Conservation (phyloP, 768 basidiomycete species). For the Tricholoma bakamatsutake region DNA sequence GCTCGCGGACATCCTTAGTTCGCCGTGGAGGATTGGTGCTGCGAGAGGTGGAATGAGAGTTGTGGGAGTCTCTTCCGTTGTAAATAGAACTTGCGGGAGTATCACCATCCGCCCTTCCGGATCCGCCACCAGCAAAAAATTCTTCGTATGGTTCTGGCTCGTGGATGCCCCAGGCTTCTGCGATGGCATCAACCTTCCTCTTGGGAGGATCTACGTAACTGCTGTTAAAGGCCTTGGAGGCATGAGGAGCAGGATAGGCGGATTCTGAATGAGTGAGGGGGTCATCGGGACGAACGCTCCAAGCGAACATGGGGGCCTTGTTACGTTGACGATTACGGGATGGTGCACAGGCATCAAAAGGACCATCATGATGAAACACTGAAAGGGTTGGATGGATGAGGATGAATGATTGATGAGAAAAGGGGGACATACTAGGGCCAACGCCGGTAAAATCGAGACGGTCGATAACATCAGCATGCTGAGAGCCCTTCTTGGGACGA, state of each 20-base stretch:
- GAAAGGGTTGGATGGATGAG: constrained; percentile 12
- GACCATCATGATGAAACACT: constrained; percentile 94
- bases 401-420: constrained; percentile 11
- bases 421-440: constrained; percentile 61
- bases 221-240: constrained; percentile 41
- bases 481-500: constrained; percentile 63
- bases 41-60: constrained; percentile 21
- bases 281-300: constrained; percentile 42
- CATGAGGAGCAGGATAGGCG: constrained; percentile 50
- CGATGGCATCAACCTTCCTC: constrained; percentile 85
- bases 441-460: constrained; percentile 82
- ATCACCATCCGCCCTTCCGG: constrained; percentile 40
- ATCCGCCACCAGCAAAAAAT: constrained; percentile 77
- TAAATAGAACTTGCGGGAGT: constrained; percentile 66
- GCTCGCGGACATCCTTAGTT: constrained; percentile 46
- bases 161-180: constrained; percentile 90
- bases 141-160: constrained; percentile 91
- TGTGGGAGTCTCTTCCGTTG: constrained; percentile 52
- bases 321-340: constrained; percentile 78
- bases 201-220: constrained; percentile 59
- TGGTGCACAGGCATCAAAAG: constrained; percentile 88
- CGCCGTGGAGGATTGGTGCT: constrained; percentile 23
- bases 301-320: constrained; percentile 81
- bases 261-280: constrained; percentile 32
- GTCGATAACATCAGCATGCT: constrained; percentile 87